These are phyloP conservation scores for Phytophthora sp. DNA, from an alignment of 352 stramenopile species.

Conservation along the genomic window DNA sequence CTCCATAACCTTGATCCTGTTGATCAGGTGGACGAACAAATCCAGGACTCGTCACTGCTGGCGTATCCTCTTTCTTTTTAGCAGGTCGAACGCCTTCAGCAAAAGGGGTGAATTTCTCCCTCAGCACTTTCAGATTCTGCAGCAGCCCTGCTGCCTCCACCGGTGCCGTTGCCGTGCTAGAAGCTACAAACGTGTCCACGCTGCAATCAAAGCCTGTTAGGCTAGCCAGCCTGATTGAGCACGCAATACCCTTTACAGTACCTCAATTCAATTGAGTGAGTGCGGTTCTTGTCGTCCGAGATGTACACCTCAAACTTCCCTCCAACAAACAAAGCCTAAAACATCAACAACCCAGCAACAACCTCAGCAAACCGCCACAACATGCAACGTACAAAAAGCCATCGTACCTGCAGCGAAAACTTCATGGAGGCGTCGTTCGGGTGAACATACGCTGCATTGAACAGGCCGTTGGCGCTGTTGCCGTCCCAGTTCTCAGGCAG, in stretches of 20 bases:
- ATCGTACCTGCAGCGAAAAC: conserved; percentile 69
- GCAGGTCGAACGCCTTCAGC: conserved; percentile 54
- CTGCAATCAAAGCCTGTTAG: too few species aligned
- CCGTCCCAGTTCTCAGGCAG: conserved; percentile 64
- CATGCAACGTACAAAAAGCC: neutral
- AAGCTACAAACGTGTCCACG: conserved; percentile 42
- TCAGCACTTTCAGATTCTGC: conserved; percentile 54
- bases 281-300: conserved; percentile 67
- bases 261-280: conserved; percentile 79
- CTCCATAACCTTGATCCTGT: conserved; percentile 16
- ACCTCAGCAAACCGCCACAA: neutral
- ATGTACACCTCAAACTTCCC: conserved; percentile 84
- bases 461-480: conserved; percentile 66
- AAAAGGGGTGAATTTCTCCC: conserved; percentile 61
- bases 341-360: too few species aligned
- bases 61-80: conserved; percentile 34
- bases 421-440: conserved; percentile 50
- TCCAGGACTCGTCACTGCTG: conserved; percentile 8
- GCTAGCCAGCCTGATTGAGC: too few species aligned
- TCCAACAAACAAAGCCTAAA: conserved; percentile 74
- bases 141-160: conserved; percentile 51
- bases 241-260: too few species aligned
- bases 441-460: conserved; percentile 63
- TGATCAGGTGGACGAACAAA: conserved; percentile 14
- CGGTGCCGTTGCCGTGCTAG: conserved; percentile 18